Evolutionary conservation across 2,329 filamentous ascomycete genomes (phyloP).

Genomic region (Aureobasidium sp.): DNA sequence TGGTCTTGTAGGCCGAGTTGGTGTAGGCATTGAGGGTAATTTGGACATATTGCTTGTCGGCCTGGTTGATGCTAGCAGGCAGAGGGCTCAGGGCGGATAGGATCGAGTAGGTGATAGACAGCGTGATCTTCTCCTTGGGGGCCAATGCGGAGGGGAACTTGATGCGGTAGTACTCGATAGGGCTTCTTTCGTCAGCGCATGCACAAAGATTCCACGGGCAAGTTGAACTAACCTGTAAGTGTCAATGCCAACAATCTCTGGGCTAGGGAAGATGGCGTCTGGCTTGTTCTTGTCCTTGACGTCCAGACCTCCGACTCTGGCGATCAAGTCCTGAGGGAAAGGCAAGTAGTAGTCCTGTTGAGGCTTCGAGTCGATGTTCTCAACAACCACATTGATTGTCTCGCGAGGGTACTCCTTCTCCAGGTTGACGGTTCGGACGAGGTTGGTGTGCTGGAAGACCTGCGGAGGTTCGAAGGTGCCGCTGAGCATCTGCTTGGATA

Average conservation of each 20-base stretch:
- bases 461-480: constrained; percentile 70
- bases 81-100: constrained; percentile 74
- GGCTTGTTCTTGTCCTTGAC: constrained; percentile 85
- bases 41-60: constrained; percentile 76
- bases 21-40: constrained; percentile 82
- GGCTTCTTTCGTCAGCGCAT: constrained; percentile 22
- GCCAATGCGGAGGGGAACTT: constrained; percentile 68
- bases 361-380: constrained; percentile 72
- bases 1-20: constrained; percentile 73
- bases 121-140: constrained; percentile 70
- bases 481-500: constrained; percentile 42
- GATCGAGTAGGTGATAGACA: constrained; percentile 78
- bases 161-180: constrained; percentile 71
- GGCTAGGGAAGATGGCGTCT: constrained; percentile 55
- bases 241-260: constrained; percentile 58
- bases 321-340: constrained; percentile 69
- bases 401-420: constrained; percentile 91
- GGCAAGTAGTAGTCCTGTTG: constrained; percentile 89
- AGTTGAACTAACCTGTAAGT: constrained; percentile 40
- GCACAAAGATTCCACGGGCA: background rate
- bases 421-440: constrained; percentile 82
- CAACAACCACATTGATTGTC: constrained; percentile 85
- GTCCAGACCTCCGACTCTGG: constrained; percentile 76
- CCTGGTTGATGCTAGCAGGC: constrained; percentile 74
- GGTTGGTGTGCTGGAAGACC: constrained; percentile 88